Evolutionary conservation across 768 basidiomycete species (phyloP), one percentile per base, ranked within the genome.

Genomic region (Cubamyces sp.): DNA sequence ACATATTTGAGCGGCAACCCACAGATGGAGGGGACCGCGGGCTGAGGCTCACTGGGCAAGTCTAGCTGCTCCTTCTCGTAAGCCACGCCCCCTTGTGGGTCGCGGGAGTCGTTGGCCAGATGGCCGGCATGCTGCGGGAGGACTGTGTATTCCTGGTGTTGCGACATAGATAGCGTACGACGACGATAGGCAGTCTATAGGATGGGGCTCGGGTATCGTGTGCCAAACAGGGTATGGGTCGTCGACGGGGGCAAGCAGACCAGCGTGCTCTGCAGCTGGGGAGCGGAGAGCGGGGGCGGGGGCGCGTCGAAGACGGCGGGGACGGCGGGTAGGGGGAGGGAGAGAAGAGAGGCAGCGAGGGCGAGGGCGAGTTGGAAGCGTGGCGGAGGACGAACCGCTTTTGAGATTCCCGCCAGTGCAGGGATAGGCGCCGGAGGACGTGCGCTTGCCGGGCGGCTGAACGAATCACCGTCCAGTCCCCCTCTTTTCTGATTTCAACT

Each of bases 1-100:
- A 92, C 83, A 64, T 91, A 91, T 78, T 92, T 92, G 67, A 92
- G 76, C 16, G 90, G 87, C 39, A 92, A 70, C 53, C 90, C 90
- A 70, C 80, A 87, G 19, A 91, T 68, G 9, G 84, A 77, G 40
- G 91, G 90, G 4, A 78, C 70, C 8, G 78, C 69, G 23, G 73
- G 73, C 54, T 59, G 70, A 41, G 73, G 64, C 30, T 79, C 76
- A 52, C 69, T 70, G 39, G 71, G 61, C 30, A 82, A 69, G 45
- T 81, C 77, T 52, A 82, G 74, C 60, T 81, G 79, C 64, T 80
- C 69, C 63, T 70, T 70, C 65, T 71, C 66, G 54, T 67, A 68
- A 14, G 61, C n/a, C 6, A 40, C 57, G 40, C 68, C 59, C 9
- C 45, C 39, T 50, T 68, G 70, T 11, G 61, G 61, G 21, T 62